These are phyloP conservation scores for Chlorella sorokiniana DNA, from an alignment of 139 green algal species.

Conservation along the genomic window DNA sequence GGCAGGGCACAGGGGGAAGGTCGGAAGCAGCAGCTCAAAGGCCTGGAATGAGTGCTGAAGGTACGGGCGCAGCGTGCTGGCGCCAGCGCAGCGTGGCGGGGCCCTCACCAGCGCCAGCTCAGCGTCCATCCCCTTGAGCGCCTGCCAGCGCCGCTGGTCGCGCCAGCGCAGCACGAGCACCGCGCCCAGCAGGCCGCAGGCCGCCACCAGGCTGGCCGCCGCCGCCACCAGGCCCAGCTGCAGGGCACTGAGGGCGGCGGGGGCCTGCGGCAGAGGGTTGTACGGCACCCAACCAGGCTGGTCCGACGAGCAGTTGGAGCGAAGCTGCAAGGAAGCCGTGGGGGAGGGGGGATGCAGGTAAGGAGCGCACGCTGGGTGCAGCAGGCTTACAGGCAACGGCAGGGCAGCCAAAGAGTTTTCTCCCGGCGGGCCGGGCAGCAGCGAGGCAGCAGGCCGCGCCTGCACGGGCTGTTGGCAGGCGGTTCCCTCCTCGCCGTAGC, in stretches of 20 bases:
- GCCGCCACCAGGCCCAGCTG: conserved; percentile 34
- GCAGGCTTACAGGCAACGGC: too few relatives aligned
- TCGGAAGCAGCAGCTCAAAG: too few relatives aligned
- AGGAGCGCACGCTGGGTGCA: not conserved
- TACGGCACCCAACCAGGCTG: conserved; percentile 20
- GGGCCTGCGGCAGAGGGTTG: not conserved
- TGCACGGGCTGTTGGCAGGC: conserved; percentile 22
- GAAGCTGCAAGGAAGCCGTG: not conserved
- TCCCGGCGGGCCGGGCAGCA: not conserved
- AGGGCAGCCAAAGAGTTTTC: not conserved
- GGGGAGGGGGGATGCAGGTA: not conserved
- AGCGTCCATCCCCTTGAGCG: conserved; percentile 7
- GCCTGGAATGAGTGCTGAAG: too few relatives aligned
- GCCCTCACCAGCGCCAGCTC: conserved; percentile 19
- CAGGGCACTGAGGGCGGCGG: not conserved
- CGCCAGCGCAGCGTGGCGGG: not conserved
- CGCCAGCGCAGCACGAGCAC: conserved; percentile 25
- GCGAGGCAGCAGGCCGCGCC: not conserved
- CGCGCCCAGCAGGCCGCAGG: not conserved
- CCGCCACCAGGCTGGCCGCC: conserved; percentile 4
- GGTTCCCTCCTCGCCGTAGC: not conserved
- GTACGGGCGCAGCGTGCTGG: too few relatives aligned
- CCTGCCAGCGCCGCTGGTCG: conserved; percentile 20
- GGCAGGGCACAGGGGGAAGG: not conserved
- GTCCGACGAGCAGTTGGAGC: conserved; percentile 18